phyloP scores from a whole-genome alignment of 768 basidiomycete genomes.

The Termitomyces sp. region DNA sequence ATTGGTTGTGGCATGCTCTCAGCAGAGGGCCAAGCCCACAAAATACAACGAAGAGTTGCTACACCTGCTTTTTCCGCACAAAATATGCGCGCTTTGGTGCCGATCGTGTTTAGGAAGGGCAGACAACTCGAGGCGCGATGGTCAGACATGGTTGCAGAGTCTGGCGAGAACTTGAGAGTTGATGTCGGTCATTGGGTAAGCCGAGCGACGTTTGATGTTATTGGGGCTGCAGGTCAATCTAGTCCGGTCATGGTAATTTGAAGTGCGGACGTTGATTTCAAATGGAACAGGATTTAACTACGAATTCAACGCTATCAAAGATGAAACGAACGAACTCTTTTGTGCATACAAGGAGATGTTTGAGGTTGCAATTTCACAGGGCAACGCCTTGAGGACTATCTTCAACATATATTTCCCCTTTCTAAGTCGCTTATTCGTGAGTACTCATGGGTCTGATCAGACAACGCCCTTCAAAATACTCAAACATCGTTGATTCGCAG shows the following conservation, averaged over 20 bases:
- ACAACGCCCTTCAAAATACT: background rate
- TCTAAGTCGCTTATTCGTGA: constrained; percentile 48
- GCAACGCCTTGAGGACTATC: constrained; percentile 34
- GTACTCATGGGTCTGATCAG: constrained; percentile 18
- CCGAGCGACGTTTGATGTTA: constrained; percentile 84
- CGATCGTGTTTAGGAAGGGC: constrained; percentile 68
- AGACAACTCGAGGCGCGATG: constrained; percentile 55
- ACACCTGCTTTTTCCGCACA: constrained; percentile 77
- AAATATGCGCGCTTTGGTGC: constrained; percentile 65
- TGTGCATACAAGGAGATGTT: constrained; percentile 85
- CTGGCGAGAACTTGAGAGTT: constrained; percentile 31
- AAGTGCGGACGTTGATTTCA: background rate
- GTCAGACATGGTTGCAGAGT: constrained; percentile 36
- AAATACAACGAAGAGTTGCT: constrained; percentile 71
- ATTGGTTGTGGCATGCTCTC: constrained; percentile 83
- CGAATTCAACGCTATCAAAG: constrained; percentile 75
- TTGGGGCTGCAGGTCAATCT: constrained; percentile 71
- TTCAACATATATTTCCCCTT: constrained; percentile 58
- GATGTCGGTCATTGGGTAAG: constrained; percentile 81
- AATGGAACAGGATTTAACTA: constrained; percentile 69
- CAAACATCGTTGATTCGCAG: constrained; percentile 24
- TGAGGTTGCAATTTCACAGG: constrained; percentile 62
- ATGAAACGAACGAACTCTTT: constrained; percentile 75
- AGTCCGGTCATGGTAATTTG: constrained; percentile 5
- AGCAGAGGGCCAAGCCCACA: constrained; percentile 76